Evolutionary conservation across 257 asterid genomes (phyloP).

Genomic region (Lithospermum erythrorhizon): DNA sequence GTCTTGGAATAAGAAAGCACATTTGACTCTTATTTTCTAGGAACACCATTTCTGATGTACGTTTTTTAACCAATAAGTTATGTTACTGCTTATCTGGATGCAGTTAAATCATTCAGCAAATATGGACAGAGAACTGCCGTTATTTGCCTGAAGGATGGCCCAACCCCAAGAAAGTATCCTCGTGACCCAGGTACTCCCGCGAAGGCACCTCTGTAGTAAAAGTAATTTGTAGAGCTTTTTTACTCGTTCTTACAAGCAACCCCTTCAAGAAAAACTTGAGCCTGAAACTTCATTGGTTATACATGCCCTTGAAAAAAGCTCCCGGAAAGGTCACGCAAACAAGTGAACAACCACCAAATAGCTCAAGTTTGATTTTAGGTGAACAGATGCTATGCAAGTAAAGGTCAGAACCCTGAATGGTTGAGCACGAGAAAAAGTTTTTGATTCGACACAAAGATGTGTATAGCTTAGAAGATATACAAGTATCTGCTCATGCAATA

Average conservation of each 20-base stretch:
- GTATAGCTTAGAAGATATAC: background rate
- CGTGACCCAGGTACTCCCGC: constrained; percentile 79
- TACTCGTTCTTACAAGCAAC: background rate
- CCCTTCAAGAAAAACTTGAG: background rate
- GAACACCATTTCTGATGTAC: background rate
- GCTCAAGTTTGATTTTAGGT: too few species aligned
- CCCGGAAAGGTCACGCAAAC: background rate
- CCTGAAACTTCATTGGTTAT: background rate
- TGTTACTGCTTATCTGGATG: constrained; percentile 16
- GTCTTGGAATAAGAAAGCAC: background rate
- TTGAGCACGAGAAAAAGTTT: background rate
- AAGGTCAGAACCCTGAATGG: background rate
- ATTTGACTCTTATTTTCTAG: too few species aligned
- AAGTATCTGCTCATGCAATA: too few species aligned
- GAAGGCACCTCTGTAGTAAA: constrained; percentile 41
- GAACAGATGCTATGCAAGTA: background rate
- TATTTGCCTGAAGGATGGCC: constrained; percentile 52
- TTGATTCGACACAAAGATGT: background rate
- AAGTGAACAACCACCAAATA: too few species aligned
- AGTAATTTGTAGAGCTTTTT: background rate
- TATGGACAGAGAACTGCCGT: constrained; percentile 84
- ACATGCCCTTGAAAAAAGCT: background rate
- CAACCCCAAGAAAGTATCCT: constrained; percentile 85
- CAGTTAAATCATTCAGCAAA: constrained; percentile 87
- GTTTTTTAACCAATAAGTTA: background rate